Evolutionary conservation across 2,329 filamentous ascomycete genomes (phyloP), one percentile per base, ranked within the genome.

Genomic region (Stagonosporopsis chrysanthemi): DNA sequence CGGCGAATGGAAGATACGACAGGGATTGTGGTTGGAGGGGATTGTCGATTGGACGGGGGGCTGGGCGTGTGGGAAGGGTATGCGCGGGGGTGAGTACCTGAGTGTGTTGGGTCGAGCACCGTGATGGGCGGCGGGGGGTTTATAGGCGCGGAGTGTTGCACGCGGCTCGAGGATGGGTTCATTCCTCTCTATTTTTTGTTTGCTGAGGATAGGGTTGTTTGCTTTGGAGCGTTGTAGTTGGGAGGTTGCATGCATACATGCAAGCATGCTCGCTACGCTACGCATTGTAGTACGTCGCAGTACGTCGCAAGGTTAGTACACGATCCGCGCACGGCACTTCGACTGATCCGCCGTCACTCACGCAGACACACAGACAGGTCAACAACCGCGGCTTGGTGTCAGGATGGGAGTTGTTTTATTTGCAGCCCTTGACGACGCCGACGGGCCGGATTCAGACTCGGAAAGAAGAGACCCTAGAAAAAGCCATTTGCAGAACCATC

Each of bases 351-450:
- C 2, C 2, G 28, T 15, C 31, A 3, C 8, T 31, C n/a, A 36
- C 42, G 3, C 24, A 12, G 9, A 33, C 7, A 12, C 28, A 31
- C 28, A 11, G 19, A 19, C 36, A 24, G 7, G 3, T 3, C 5
- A 12, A 26, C 24, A 24, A 42, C 23, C 33, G 28, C 52, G 40
- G 31, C 47, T 52, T 52, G 54, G 47, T 47, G 61, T 67, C 64
- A 65, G 64, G 59, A 63, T 69, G 60, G 64, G 63, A 65, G 66
- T 70, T 67, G 63, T 51, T 56, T 58, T 63, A 64, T 58, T 65
- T 63, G 58, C 58, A 64, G 59, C 62, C 65, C 56, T 53, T 62
- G 61, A 63, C 63, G 58, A 54, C 52, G 52, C 43, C 53, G 51
- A 62, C 56, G 53, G 47, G 62, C 15, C n/a, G 31, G 31, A 33